phyloP scores from a whole-genome alignment of 2,329 filamentous ascomycete genomes.

The Massarina eburnea region DNA sequence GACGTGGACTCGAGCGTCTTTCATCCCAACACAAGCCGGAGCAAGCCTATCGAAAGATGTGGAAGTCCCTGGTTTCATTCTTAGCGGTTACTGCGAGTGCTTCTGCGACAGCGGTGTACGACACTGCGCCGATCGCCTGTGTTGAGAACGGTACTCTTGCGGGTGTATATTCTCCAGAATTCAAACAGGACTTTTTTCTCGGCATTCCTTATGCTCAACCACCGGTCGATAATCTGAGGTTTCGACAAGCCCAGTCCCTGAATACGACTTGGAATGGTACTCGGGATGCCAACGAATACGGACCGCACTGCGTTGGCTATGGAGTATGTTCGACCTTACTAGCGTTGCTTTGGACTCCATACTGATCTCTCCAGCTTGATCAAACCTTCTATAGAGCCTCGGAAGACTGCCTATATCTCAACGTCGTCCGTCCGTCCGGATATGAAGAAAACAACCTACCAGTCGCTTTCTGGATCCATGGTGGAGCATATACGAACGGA shows the following conservation, averaged over 20 bases:
- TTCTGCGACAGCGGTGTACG: too few relatives aligned
- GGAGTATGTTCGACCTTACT: not conserved
- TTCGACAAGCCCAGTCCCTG: slow-evolving; percentile 50
- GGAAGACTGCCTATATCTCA: slow-evolving; percentile 51
- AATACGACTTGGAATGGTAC: slow-evolving; percentile 42
- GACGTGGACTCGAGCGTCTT: too few relatives aligned
- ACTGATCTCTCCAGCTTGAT: slow-evolving; percentile 36
- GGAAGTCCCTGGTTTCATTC: too few relatives aligned
- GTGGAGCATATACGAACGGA: slow-evolving; percentile 41
- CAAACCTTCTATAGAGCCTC: slow-evolving; percentile 55
- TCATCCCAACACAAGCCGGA: too few relatives aligned
- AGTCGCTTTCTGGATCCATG: slow-evolving; percentile 43
- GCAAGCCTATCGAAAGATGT: too few relatives aligned
- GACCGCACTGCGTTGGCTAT: slow-evolving; percentile 27
- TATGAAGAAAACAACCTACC: slow-evolving; percentile 40
- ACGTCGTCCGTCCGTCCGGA: slow-evolving; percentile 50
- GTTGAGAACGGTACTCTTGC: slow-evolving; percentile 41
- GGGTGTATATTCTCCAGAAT: slow-evolving; percentile 37
- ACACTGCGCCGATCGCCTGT: too few relatives aligned
- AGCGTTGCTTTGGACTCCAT: not conserved
- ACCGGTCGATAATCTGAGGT: slow-evolving; percentile 48
- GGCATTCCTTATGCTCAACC: slow-evolving; percentile 49
- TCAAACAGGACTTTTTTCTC: slow-evolving; percentile 47
- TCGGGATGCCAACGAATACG: slow-evolving; percentile 38
- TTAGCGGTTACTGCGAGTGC: too few relatives aligned